These are phyloP conservation scores for Epichloe uncinata DNA, from an alignment of 2,329 filamentous ascomycete species.

Conservation along the genomic window DNA sequence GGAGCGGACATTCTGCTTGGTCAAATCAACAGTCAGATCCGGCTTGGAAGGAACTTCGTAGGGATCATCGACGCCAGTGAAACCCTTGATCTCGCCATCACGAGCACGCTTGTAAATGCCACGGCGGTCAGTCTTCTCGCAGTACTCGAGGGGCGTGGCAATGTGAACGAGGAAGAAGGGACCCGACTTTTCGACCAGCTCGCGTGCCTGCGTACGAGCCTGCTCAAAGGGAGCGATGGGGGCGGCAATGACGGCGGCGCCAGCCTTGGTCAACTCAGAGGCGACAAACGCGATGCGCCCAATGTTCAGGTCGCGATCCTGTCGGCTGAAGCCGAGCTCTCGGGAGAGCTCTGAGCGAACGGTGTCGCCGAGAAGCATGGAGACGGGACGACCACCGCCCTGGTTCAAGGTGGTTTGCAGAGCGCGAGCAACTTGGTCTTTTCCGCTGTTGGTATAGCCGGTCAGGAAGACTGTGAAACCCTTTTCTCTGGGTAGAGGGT, in stretches of 20 bases:
- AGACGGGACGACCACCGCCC: conserved; percentile 88
- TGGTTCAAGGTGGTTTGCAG: conserved; percentile 97
- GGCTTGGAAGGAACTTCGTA: conserved; percentile 78
- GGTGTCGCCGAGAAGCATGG: conserved; percentile 88
- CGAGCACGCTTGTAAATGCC: conserved; percentile 80
- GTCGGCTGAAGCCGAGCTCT: conserved; percentile 86
- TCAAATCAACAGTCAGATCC: conserved; percentile 71
- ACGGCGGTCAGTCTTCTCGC: conserved; percentile 87
- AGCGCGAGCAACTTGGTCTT: conserved; percentile 90
- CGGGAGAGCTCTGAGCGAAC: conserved; percentile 86
- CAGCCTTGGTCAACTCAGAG: conserved; percentile 82
- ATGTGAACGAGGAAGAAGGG: conserved; percentile 95
- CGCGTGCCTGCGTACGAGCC: conserved; percentile 62
- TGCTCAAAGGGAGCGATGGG: conserved; percentile 89
- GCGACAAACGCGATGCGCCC: conserved; percentile 93
- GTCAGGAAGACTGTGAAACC: conserved; percentile 98
- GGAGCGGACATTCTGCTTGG: conserved; percentile 78
- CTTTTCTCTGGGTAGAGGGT: conserved; percentile 80
- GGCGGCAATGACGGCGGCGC: conserved; percentile 88
- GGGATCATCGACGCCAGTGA: conserved; percentile 95
- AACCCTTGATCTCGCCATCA: conserved; percentile 86
- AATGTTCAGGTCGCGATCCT: conserved; percentile 91
- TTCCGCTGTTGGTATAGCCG: conserved; percentile 91
- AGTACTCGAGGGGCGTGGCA: conserved; percentile 79
- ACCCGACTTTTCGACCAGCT: conserved; percentile 76